Conservation (phyloP, 2,329 filamentous ascomycete genomes). For the Xylaria sp. region DNA sequence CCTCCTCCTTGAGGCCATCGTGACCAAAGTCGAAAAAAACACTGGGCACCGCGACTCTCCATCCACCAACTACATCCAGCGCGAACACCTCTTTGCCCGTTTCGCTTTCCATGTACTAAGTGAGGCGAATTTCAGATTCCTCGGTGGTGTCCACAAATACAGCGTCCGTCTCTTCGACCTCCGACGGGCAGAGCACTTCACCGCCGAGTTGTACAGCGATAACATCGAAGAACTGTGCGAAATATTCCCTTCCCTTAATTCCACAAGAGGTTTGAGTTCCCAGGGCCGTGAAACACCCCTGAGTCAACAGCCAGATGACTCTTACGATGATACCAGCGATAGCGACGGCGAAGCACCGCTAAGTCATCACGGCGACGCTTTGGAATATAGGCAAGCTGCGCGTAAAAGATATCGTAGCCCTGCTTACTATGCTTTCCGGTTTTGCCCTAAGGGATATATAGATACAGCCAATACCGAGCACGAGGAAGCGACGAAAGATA, state of each 20-base stretch:
- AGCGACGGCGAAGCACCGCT: not conserved
- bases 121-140: slow-evolving; percentile 1
- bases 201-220: not conserved
- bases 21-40: too few species aligned
- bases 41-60: too few species aligned
- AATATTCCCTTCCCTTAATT: slow-evolving; percentile 18
- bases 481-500: too few species aligned
- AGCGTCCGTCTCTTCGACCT: not conserved
- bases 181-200: not conserved
- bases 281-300: too few species aligned
- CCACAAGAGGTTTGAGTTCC: too few species aligned
- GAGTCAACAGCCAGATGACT: not conserved
- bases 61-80: not conserved
- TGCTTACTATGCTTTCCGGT: not conserved
- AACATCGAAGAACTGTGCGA: not conserved
- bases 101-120: slow-evolving; percentile 7
- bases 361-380: not conserved
- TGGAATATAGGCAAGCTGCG: not conserved
- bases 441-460: not conserved
- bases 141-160: not conserved
- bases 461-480: not conserved
- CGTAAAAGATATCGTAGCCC: not conserved
- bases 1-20: not conserved
- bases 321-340: not conserved
- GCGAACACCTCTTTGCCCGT: slow-evolving; percentile 11